Evolutionary conservation across 768 basidiomycete genomes (phyloP).

Genomic region (Erythrobasidium yunnanense): DNA sequence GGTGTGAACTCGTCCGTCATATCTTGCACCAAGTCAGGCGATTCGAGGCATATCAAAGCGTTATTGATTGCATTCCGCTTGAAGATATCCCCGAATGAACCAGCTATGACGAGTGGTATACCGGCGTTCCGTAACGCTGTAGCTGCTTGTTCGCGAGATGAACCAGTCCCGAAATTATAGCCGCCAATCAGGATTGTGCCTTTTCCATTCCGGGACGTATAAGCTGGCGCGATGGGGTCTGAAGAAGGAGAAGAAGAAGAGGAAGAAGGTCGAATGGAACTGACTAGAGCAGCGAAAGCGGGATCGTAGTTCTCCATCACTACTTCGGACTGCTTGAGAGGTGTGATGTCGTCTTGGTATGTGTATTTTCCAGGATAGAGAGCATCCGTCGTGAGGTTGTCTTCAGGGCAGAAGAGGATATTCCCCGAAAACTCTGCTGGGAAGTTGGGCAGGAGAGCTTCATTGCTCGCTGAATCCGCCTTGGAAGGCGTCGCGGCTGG

Average conservation of each 20-base stretch:
- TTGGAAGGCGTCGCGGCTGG: constrained; percentile 37
- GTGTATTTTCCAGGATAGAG: constrained; percentile 99
- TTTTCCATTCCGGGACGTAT: constrained; percentile 29
- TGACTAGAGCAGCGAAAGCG: constrained; percentile 57
- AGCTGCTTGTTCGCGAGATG: constrained; percentile 94
- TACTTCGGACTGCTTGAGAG: constrained; percentile 80
- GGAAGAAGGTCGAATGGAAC: constrained; percentile 36
- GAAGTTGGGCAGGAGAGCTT: constrained; percentile 69
- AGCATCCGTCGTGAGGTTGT: constrained; percentile 95
- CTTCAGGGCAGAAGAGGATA: constrained; percentile 85
- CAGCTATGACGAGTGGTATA: constrained; percentile 84
- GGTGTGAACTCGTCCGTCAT: constrained; percentile 64
- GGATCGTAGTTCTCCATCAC: constrained; percentile 99
- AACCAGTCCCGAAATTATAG: constrained; percentile 98
- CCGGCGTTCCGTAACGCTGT: constrained; percentile 92
- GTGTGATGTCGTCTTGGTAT: constrained; percentile 97
- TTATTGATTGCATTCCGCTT: constrained; percentile 99
- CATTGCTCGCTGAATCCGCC: constrained; percentile 43
- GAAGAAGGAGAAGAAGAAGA: constrained; percentile 29
- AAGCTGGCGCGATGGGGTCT: constrained; percentile 19
- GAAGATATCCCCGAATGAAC: constrained; percentile 98
- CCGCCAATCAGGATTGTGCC: constrained; percentile 80
- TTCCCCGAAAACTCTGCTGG: constrained; percentile 70
- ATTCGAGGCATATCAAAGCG: constrained; percentile 86
- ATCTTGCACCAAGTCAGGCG: constrained; percentile 74